These are phyloP conservation scores for Aspergillus leporis DNA, from an alignment of 495 filamentous ascomycete species.

Conservation along the genomic window DNA sequence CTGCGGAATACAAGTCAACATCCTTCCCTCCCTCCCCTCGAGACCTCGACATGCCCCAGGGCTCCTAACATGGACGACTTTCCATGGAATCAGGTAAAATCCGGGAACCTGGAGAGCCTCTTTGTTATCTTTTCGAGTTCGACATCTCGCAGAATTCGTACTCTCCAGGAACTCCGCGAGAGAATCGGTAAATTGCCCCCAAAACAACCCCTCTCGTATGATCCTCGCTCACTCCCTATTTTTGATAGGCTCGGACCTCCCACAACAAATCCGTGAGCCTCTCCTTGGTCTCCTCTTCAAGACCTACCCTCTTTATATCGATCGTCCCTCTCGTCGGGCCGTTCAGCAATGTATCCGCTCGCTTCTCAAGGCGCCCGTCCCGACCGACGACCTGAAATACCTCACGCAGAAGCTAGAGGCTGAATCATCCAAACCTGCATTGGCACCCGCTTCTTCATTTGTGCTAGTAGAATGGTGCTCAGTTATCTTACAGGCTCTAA, in stretches of 20 bases:
- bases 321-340: slow-evolving; percentile 78
- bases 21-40: slow-evolving; percentile 15
- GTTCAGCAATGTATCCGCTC: slow-evolving; percentile 73
- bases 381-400: slow-evolving; percentile 53
- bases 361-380: slow-evolving; percentile 55
- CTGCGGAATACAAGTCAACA: slow-evolving; percentile 18
- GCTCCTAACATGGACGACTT: slow-evolving; percentile 46
- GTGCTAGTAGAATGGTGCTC: slow-evolving; percentile 91
- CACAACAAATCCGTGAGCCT: slow-evolving; percentile 34
- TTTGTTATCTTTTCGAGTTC: slow-evolving; percentile 49
- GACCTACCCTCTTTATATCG: slow-evolving; percentile 84
- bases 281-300: slow-evolving; percentile 73
- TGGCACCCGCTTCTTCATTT: slow-evolving; percentile 79
- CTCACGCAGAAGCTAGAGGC: slow-evolving; percentile 56
- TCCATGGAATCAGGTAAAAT: slow-evolving; percentile 51
- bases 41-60: slow-evolving; percentile 28
- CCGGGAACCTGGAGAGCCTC: slow-evolving; percentile 48
- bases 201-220: slow-evolving; percentile 2
- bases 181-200: slow-evolving; percentile 38
- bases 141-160: slow-evolving; percentile 47
- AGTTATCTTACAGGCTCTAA: slow-evolving; percentile 64
- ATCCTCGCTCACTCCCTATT: slow-evolving; percentile 2
- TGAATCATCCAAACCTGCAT: slow-evolving; percentile 71
- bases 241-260: slow-evolving; percentile 32
- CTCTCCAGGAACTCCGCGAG: slow-evolving; percentile 51